Conservation (phyloP, 805 yeast species). For the Candida gorgasii region DNA sequence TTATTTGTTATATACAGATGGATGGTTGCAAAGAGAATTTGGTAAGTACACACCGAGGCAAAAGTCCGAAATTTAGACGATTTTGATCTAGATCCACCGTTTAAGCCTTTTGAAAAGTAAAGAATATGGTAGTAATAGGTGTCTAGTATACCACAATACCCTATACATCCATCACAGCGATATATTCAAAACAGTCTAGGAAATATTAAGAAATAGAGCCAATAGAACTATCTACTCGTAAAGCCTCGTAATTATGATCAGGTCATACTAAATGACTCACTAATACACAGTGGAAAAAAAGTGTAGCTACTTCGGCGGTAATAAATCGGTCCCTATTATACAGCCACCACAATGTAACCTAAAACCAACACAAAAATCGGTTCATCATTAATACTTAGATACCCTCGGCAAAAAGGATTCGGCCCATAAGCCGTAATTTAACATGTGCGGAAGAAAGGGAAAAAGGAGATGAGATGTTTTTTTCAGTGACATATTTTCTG, state of each 20-base stretch:
- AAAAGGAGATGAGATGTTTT: constrained; percentile 7
- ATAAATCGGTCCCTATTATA: too few species aligned
- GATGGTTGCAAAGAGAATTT: not conserved
- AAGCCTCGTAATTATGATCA: not conserved
- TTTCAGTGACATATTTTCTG: constrained; percentile 5
- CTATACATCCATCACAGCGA: too few species aligned
- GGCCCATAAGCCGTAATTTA: not conserved
- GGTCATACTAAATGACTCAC: not conserved
- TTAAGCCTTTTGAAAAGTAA: too few species aligned
- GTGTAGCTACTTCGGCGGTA: too few species aligned
- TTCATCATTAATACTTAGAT: not conserved
- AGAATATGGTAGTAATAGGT: too few species aligned
- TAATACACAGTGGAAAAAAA: not conserved
- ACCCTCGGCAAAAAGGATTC: constrained; percentile 3
- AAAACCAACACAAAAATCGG: not conserved
- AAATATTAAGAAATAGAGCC: too few species aligned
- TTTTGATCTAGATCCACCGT: too few species aligned
- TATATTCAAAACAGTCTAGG: too few species aligned
- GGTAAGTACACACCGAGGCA: not conserved
- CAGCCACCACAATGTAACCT: not conserved
- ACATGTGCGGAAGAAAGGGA: not conserved
- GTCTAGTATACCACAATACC: too few species aligned
- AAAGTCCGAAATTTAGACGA: too few species aligned
- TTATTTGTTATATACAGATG: too few species aligned
- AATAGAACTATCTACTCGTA: too few species aligned